Percentiles rank a stretch among this genome's conserved stretches.
Conservation (phyloP, 2,329 filamentous ascomycete species). For the Fusarium drepaniforme region DNA sequence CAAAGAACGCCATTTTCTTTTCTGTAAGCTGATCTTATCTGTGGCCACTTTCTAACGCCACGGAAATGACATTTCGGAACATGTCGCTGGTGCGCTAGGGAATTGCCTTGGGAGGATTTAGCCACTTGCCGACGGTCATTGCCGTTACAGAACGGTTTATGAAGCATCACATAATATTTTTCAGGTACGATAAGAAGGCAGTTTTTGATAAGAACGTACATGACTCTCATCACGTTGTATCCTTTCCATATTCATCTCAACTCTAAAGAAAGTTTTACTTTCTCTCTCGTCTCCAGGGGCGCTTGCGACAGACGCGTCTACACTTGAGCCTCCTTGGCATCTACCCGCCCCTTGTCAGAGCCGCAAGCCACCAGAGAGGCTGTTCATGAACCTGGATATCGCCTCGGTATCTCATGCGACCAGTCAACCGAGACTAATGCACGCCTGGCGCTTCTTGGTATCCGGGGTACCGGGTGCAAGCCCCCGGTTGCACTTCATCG, state of each 20-base stretch:
- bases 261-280: background rate
- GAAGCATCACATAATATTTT: background rate
- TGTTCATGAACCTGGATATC: background rate
- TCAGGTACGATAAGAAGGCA: background rate
- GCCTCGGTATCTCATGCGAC: slow-evolving; percentile 16
- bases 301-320: background rate
- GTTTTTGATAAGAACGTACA: background rate
- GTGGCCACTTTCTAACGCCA: background rate
- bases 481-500: background rate
- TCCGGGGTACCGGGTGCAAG: slow-evolving; percentile 21
- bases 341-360: background rate
- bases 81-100: background rate
- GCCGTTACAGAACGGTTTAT: background rate
- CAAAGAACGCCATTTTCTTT: background rate
- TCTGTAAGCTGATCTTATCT: background rate
- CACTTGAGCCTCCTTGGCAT: background rate
- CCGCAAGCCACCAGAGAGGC: background rate
- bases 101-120: background rate
- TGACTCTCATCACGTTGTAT: background rate
- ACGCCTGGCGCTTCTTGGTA: background rate
- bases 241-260: background rate
- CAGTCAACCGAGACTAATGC: slow-evolving; percentile 1
- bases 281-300: background rate
- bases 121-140: background rate
- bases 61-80: slow-evolving; percentile 1